Evolutionary conservation across 2,329 filamentous ascomycete species (phyloP).

Genomic region (Malbranchea zuffiana): DNA sequence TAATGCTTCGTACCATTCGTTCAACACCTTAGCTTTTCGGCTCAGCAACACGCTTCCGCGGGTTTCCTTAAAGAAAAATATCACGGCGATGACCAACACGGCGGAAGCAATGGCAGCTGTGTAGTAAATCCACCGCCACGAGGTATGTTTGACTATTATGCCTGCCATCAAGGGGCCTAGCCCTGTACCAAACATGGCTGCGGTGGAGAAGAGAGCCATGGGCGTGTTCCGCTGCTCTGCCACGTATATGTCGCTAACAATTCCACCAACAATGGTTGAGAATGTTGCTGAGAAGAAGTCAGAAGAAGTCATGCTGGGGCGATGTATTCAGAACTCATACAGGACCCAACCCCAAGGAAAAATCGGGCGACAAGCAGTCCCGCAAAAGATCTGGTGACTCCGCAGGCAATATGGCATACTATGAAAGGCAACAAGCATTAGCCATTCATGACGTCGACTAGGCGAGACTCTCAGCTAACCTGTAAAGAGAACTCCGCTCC

Average conservation of each 20-base stretch:
- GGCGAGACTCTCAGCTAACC: constrained; percentile 23
- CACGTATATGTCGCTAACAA: constrained; percentile 76
- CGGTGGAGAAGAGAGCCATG: constrained; percentile 79
- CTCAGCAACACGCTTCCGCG: constrained; percentile 69
- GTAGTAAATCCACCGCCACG: constrained; percentile 85
- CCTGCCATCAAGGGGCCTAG: constrained; percentile 63
- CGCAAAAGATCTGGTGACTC: constrained; percentile 55
- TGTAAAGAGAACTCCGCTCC: constrained; percentile 61
- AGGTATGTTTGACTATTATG: constrained; percentile 54
- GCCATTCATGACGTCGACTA: background rate
- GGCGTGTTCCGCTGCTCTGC: constrained; percentile 71
- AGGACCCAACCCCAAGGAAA: constrained; percentile 64
- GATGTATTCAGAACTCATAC: constrained; percentile 32
- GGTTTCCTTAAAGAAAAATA: constrained; percentile 68
- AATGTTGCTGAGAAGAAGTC: constrained; percentile 43
- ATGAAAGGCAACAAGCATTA: constrained; percentile 11
- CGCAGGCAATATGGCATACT: constrained; percentile 60
- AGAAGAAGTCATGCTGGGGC: constrained; percentile 11
- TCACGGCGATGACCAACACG: constrained; percentile 52
- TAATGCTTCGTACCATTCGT: constrained; percentile 65
- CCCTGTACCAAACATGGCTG: constrained; percentile 67
- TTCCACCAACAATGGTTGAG: constrained; percentile 83
- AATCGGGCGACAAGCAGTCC: constrained; percentile 69
- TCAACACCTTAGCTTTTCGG: constrained; percentile 60
- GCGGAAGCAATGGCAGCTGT: constrained; percentile 63